phyloP scores from a whole-genome alignment of 1,139 yeast genomes.

The Blastobotrys serpentis region DNA sequence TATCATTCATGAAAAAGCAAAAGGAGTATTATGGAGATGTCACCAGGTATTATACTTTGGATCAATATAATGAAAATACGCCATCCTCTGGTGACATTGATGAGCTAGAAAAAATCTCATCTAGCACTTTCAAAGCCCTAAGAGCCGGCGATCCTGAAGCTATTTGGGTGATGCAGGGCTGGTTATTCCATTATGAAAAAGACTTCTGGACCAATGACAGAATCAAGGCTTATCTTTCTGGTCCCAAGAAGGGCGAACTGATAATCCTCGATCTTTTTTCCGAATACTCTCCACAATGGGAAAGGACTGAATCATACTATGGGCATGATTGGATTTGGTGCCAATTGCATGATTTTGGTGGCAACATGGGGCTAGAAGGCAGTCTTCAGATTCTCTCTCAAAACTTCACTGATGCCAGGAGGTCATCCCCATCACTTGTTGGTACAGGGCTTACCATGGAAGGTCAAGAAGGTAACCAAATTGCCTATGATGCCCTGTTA shows the following conservation, averaged over 20 bases:
- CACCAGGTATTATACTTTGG: conserved; percentile 20
- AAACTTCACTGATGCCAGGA: conserved; percentile 18
- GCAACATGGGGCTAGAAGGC: conserved; percentile 23
- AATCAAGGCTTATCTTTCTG: conserved; percentile 21
- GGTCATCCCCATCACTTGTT: conserved; percentile 16
- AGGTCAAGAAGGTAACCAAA: conserved; percentile 24
- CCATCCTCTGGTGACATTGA: conserved; percentile 19
- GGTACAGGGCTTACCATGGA: conserved; percentile 23
- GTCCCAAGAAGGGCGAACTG: conserved; percentile 19
- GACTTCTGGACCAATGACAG: conserved; percentile 21
- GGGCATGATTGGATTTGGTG: conserved; percentile 26
- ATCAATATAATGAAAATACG: conserved; percentile 21
- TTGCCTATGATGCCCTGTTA: conserved; percentile 19
- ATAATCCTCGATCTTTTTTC: conserved; percentile 21
- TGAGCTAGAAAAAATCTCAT: conserved; percentile 19
- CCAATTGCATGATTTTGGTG: conserved; percentile 23
- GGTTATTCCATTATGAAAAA: conserved; percentile 18
- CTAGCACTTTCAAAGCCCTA: conserved; percentile 16
- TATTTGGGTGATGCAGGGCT: conserved; percentile 22
- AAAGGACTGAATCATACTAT: conserved; percentile 19
- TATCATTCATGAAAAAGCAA: conserved; percentile 16
- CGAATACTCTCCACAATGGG: conserved; percentile 21
- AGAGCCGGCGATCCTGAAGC: conserved; percentile 17
- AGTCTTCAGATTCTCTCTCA: conserved; percentile 19
- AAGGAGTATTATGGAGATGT: conserved; percentile 16